A percentile compares a stretch with the other conserved stretches of the same genome.
Evolutionary conservation across 306 rosid species (phyloP).

Genomic region (Prunus davidiana): DNA sequence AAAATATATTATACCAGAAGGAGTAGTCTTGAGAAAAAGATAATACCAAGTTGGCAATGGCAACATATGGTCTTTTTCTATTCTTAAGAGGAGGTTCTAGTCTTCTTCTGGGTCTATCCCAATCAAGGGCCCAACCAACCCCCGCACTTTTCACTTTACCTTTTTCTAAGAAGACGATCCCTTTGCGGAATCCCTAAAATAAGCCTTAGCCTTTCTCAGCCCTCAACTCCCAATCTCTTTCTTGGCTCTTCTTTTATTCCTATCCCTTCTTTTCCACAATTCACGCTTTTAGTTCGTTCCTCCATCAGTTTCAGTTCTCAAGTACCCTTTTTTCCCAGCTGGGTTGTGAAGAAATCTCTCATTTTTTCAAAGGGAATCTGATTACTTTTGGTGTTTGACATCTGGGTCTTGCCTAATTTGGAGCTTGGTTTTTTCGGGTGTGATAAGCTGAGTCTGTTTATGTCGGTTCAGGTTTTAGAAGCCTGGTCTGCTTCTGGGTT

Average conservation of each 20-base stretch:
- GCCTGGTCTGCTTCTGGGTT: neutral
- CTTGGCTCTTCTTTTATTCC: neutral
- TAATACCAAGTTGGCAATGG: neutral
- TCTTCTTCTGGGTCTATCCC: constrained; percentile 7
- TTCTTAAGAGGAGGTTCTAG: constrained; percentile 10
- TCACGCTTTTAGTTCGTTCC: constrained; percentile 14
- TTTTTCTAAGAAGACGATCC: constrained; percentile 3
- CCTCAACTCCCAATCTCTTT: neutral
- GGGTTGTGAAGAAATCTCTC: neutral
- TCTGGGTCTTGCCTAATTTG: constrained; percentile 13
- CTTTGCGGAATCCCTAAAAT: constrained; percentile 38
- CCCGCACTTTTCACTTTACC: constrained; percentile 38
- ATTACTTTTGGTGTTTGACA: neutral
- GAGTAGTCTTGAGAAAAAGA: neutral
- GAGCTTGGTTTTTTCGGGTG: neutral
- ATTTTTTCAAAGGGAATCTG: neutral
- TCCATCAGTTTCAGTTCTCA: constrained; percentile 17
- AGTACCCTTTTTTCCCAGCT: constrained; percentile 11
- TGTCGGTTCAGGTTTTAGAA: neutral
- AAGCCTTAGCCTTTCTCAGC: constrained; percentile 9
- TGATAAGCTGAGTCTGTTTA: neutral
- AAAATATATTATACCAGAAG: neutral
- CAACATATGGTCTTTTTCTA: constrained; percentile 18
- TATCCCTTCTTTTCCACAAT: constrained; percentile 16
- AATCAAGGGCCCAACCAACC: constrained; percentile 33